Base-by-base conservation (phyloP, 495 filamentous ascomycete genomes). In the Tuber melanosporum region DNA sequence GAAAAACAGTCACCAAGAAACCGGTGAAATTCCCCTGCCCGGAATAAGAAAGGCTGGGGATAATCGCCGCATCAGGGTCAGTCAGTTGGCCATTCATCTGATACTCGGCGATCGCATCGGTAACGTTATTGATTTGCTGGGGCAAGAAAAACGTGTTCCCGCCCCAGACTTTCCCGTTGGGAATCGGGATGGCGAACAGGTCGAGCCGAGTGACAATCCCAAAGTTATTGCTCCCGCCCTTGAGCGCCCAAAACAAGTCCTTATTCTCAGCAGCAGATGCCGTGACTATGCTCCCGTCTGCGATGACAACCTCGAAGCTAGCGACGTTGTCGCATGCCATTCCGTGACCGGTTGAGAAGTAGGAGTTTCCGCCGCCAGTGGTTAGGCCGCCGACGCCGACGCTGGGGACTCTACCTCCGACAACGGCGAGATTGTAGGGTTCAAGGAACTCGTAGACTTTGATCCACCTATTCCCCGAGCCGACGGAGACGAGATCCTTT, bases 371-470 rank as follows among this genome's bases (percentile, higher is more conserved):
- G 72, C 79, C 89, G 42, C 89, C 90, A 1, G 90, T 87, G n/a
- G 86, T 83, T 36, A 90, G 83, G 14, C 91, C 91, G n/a, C 87
- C 86, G 1, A 90, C 88, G 45, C 91, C 91, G 71, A 91, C 86
- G 7, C 84, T 84, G 0, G 85, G 77, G 36, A 85, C 86, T 19
- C 91, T 87, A n/a, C 89, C 90, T 10, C 90, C 91, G 3, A 90
- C 83, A 2, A 87, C 86, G 1, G 88, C 80, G 1, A 88, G 81
- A 15, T 86, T 85, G 43, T 87, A 80, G 6, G 84, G 78, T 17
- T 85, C 85, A 1, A 92, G 85, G 70, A 81, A 83, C 1, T 73
- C 71, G 78, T 90, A 91, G 12, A 92, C 88, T 71, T 89, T 83
- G 41, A 80, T 78, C 91, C 91, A 92, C 39, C 78, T 80, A 45